phyloP scores from a whole-genome alignment of 805 yeast species.

The Candida cerambycidarum region DNA sequence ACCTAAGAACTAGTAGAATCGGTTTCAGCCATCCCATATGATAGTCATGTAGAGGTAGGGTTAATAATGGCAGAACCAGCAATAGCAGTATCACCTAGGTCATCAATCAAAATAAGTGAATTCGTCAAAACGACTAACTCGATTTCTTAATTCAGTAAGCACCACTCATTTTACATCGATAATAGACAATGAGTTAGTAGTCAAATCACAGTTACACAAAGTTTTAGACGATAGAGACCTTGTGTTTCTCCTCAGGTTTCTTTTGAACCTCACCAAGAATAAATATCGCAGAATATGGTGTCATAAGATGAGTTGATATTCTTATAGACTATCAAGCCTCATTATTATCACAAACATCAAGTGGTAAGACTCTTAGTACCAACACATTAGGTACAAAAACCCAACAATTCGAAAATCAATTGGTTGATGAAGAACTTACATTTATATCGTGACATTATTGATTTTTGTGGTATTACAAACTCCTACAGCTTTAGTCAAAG shows the following conservation, averaged over 20 bases:
- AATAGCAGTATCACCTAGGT: neutral
- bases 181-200: slow-evolving; percentile 7
- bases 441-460: too few relatives aligned
- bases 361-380: slow-evolving; percentile 4
- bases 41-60: neutral
- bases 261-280: slow-evolving; percentile 16
- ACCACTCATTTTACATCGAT: slow-evolving; percentile 15
- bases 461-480: too few relatives aligned
- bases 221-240: slow-evolving; percentile 17
- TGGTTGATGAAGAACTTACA: neutral
- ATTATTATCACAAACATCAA: slow-evolving; percentile 15
- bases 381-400: neutral
- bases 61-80: neutral
- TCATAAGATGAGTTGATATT: slow-evolving; percentile 22
- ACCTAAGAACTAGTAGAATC: slow-evolving; percentile 1
- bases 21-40: slow-evolving; percentile 1
- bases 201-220: slow-evolving; percentile 17
- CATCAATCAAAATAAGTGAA: slow-evolving; percentile 2
- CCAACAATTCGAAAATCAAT: neutral
- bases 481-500: too few relatives aligned
- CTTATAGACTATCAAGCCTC: slow-evolving; percentile 21
- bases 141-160: slow-evolving; percentile 16
- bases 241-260: slow-evolving; percentile 16
- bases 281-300: slow-evolving; percentile 6
- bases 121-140: slow-evolving; percentile 5